Evolutionary conservation across 768 basidiomycete genomes (phyloP), one percentile per base, ranked within the genome.

Genomic region (Collybia sordida): DNA sequence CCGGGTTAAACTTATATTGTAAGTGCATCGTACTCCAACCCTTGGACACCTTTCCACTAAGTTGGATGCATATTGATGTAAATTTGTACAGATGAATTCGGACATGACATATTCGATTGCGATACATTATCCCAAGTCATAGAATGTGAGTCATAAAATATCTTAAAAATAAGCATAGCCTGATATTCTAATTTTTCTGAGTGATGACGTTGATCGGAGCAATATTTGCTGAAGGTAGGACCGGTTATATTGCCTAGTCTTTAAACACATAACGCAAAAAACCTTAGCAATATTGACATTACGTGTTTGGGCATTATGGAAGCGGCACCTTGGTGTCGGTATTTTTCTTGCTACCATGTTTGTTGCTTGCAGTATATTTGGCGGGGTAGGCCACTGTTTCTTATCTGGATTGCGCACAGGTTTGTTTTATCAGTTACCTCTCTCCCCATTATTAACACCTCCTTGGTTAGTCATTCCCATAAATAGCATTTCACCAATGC

Each of bases 291-390:
- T 45, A 21, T 23, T 45, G 21, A 45, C 45, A 12, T 12, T 45
- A 14, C 34, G 45, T 23, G 34, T 45, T 23, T 45, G 45, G 45
- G 45, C 45, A 21, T 14, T 45, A 17, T 45, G 45, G 45, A 27
- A 11, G 27, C 27, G 27, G 27, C 27, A 11, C 11, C 5, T 27
- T 11, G 27, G 11, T 11, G 27, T 27, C 27, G 27, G 27, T 5
- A 11, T 11, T 11, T 27, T 27, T 27, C 27, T 27, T 5, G 11
- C 11, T 11, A 27, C 11, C 27, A 27, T 27, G 27, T 27, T 27
- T 11, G 11, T 27, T 27, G 27, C 6, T 11, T 27, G 27, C 11
- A 27, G 27, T 27, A 5, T 27, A 27, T 11, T 27, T 27, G 27
- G 27, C 11, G 27, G 6, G 11, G 27, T 27, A 27, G 27, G 27